phyloP scores from a whole-genome alignment of 768 basidiomycete genomes.

The Mycena latifolia region DNA sequence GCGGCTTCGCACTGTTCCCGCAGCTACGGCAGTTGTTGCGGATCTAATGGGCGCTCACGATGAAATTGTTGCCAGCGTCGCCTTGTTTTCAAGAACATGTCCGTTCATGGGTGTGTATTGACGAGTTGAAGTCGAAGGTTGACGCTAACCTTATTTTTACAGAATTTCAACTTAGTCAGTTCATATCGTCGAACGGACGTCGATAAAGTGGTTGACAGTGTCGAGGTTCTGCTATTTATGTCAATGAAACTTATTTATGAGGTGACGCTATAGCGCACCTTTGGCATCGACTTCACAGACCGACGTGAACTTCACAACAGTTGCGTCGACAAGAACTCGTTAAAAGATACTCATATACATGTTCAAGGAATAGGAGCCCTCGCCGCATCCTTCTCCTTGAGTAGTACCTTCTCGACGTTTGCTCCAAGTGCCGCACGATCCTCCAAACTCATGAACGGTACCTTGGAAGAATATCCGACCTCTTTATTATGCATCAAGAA shows the following conservation, averaged over 20 bases:
- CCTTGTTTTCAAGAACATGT: slow-evolving; percentile 1
- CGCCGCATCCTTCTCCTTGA: slow-evolving; percentile 76
- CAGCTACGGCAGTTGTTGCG: slow-evolving; percentile 5
- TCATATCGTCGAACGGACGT: neutral
- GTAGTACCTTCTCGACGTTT: slow-evolving; percentile 70
- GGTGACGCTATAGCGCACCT: neutral
- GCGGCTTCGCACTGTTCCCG: slow-evolving; percentile 1
- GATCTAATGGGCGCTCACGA: slow-evolving; percentile 18
- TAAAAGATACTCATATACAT: slow-evolving; percentile 11
- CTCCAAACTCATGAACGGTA: slow-evolving; percentile 64
- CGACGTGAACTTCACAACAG: neutral
- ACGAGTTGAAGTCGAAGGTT: neutral
- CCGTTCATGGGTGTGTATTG: slow-evolving; percentile 18
- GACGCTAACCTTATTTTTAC: neutral
- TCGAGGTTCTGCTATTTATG: neutral
- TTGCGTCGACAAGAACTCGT: neutral
- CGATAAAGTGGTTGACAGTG: neutral
- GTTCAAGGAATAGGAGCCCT: slow-evolving; percentile 60
- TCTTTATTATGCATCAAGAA: slow-evolving; percentile 51
- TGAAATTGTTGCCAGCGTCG: slow-evolving; percentile 12
- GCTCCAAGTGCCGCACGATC: slow-evolving; percentile 72
- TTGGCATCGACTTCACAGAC: neutral
- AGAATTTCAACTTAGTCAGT: slow-evolving; percentile 22
- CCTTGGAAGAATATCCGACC: slow-evolving; percentile 75
- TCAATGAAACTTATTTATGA: slow-evolving; percentile 10